Evolutionary conservation across 2,329 filamentous ascomycete species (phyloP).

Genomic region (Phyllosticta citrichinensis): DNA sequence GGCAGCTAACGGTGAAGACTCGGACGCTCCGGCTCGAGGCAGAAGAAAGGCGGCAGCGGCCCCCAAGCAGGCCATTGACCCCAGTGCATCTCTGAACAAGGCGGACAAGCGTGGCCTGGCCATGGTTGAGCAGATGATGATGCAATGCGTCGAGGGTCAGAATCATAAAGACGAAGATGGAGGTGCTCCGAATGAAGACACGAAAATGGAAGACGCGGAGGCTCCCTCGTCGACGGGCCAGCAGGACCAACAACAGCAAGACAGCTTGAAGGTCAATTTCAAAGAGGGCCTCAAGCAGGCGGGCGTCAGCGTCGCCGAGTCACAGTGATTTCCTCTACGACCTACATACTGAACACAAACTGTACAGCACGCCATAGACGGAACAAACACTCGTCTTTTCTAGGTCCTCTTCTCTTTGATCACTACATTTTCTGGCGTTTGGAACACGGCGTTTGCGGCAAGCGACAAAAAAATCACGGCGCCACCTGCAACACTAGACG

Average conservation of each 20-base stretch:
- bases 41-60: background rate
- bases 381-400: background rate
- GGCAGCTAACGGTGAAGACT: conserved; percentile 15
- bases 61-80: background rate
- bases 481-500: background rate
- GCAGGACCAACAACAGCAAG: background rate
- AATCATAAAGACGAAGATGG: conserved; percentile 1
- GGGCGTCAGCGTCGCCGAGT: conserved; percentile 29
- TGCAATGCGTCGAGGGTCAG: conserved; percentile 16
- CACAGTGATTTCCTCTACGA: background rate
- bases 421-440: background rate
- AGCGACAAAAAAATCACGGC: background rate
- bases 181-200: conserved; percentile 7
- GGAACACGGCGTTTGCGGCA: background rate
- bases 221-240: background rate
- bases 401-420: background rate
- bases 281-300: conserved; percentile 31
- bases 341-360: background rate
- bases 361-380: background rate
- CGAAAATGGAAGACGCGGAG: conserved; percentile 17
- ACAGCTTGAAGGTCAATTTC: conserved; percentile 30
- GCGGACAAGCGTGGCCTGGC: conserved; percentile 31
- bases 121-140: conserved; percentile 28
- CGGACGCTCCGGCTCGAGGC: background rate
- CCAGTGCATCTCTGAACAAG: conserved; percentile 20